Base-by-base conservation (phyloP, 768 basidiomycete genomes). In the Rickenella mellea region DNA sequence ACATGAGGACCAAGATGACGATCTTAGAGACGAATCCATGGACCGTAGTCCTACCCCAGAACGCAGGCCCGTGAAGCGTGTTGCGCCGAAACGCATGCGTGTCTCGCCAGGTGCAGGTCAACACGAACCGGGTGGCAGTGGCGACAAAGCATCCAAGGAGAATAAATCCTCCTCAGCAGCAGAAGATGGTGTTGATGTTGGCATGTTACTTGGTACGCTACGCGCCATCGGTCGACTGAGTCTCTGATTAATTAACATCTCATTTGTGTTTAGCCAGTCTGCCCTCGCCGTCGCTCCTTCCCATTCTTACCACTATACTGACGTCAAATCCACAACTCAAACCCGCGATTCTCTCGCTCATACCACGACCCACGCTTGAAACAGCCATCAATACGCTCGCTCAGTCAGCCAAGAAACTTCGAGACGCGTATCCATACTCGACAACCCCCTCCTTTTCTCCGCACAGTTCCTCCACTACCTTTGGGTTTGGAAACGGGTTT, bases 41-140 rank as follows among this genome's bases (percentile, higher is more conserved):
- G 87, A 88, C 58, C 71, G 83, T 46, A 87, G 85, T 49, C 85
- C 87, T 6, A 87, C 87, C 2, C 83, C 86, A 12, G 87, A 91
- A 58, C 71, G 83, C 10, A 36, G 33, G 33, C 32, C 75, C 73
- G 33, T 36, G 27, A 85, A 79, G 60, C 76, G 80, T 51, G 70
- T 71, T 5, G 67, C 76, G 27, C 80, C 78, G 14, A 88, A 89
- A 60, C 75, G 83, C 45, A 73, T 73, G 31, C 71, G 75, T 37
- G 63, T 75, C n/a, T n/a, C n/a, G 30, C 54, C 62, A 31, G 60
- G 65, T 35, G 40, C 61, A 5, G 51, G 33, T 22, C 24, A 54
- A 12, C 41, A 42, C 19, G 55, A 58, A 3, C 49, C 62, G 45
- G 43, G 41, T 8, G 46, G 44, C 51, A 54, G 52, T 42, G 71